These are phyloP conservation scores for Viridothelium virens DNA, from an alignment of 495 filamentous ascomycete genomes.

Conservation along the genomic window DNA sequence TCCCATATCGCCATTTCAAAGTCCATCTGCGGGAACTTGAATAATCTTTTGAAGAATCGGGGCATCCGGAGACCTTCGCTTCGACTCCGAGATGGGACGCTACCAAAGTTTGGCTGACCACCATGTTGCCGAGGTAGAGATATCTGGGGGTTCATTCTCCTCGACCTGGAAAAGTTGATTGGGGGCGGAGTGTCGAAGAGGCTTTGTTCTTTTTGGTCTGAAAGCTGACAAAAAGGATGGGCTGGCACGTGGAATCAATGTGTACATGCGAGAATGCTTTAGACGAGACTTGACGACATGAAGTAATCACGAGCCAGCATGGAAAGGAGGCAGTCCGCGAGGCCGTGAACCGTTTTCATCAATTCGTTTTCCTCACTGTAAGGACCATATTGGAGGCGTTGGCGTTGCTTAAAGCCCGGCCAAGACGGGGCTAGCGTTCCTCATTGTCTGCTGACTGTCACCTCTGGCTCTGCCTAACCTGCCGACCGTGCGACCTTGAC, in stretches of 20 bases:
- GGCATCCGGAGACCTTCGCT: slow-evolving; percentile 46
- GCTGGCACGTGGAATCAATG: background rate
- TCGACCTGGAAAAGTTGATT: background rate
- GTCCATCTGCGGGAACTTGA: slow-evolving; percentile 43
- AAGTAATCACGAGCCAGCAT: background rate
- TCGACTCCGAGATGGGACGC: slow-evolving; percentile 42
- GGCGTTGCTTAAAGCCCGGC: background rate
- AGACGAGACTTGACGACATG: background rate
- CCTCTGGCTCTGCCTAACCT: background rate
- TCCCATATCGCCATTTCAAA: slow-evolving; percentile 67
- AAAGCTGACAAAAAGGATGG: background rate
- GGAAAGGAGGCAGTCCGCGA: background rate
- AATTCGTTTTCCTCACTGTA: background rate
- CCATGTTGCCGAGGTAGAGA: slow-evolving; percentile 54
- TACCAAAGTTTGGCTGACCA: slow-evolving; percentile 46
- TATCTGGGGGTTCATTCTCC: slow-evolving; percentile 55
- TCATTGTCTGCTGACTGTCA: background rate
- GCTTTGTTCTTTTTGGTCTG: background rate
- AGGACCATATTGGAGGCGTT: background rate
- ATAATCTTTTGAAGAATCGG: slow-evolving; percentile 42
- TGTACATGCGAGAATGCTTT: background rate
- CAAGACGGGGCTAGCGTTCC: background rate
- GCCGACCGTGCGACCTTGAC: background rate
- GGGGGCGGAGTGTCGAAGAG: background rate
- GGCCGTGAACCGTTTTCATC: background rate